Evolutionary conservation across 2,329 filamentous ascomycete genomes (phyloP).

Genomic region (Ambrosiella cleistominuta): DNA sequence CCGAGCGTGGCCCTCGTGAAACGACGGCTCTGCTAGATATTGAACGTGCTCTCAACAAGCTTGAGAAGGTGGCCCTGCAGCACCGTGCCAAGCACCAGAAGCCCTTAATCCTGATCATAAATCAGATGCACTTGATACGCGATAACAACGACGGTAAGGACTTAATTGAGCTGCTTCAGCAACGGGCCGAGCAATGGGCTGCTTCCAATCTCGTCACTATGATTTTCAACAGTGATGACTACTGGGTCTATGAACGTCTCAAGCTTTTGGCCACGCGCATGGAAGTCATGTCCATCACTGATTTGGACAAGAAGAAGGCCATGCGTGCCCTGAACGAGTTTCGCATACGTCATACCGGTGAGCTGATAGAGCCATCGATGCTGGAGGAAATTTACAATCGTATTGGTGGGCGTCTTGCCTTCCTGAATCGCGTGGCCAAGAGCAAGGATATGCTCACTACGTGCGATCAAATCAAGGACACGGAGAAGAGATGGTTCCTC

Average conservation of each 20-base stretch:
- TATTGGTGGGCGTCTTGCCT: slow-evolving; percentile 77
- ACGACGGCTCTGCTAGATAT: slow-evolving; percentile 87
- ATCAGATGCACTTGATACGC: slow-evolving; percentile 77
- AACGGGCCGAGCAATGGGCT: slow-evolving; percentile 91
- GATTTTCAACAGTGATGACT: slow-evolving; percentile 93
- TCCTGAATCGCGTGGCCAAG: slow-evolving; percentile 80
- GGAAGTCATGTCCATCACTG: slow-evolving; percentile 75
- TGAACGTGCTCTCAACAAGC: slow-evolving; percentile 89
- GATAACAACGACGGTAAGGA: slow-evolving; percentile 89
- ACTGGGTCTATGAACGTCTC: slow-evolving; percentile 92
- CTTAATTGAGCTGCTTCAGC: slow-evolving; percentile 83
- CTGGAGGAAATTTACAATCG: slow-evolving; percentile 69
- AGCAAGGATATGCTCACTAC: slow-evolving; percentile 60
- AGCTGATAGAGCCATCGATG: slow-evolving; percentile 34
- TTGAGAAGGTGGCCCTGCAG: slow-evolving; percentile 81
- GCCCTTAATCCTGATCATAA: slow-evolving; percentile 84
- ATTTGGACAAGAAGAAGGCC: slow-evolving; percentile 64
- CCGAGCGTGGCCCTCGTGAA: slow-evolving; percentile 79
- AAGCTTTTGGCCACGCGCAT: slow-evolving; percentile 87
- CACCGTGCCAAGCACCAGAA: slow-evolving; percentile 42
- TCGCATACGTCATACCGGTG: slow-evolving; percentile 57
- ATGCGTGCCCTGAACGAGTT: slow-evolving; percentile 63
- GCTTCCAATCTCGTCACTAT: slow-evolving; percentile 77
- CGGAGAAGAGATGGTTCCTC: slow-evolving; percentile 60
- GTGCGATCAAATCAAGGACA: slow-evolving; percentile 51